Evolutionary conservation across 345 rosid genomes (phyloP).

Genomic region (Brassica cretica): DNA sequence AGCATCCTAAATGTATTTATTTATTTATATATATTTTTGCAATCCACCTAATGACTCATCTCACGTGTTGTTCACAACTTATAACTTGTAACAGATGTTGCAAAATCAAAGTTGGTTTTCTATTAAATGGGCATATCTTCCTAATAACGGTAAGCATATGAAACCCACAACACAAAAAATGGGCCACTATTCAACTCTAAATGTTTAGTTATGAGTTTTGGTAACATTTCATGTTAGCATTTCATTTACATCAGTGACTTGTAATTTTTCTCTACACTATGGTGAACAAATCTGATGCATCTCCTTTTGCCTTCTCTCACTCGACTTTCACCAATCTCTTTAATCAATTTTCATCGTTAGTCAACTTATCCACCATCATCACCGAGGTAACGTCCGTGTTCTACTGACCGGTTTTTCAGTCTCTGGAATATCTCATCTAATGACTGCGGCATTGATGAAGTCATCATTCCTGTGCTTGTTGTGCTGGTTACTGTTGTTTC

Average conservation of each 20-base stretch:
- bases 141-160: neutral
- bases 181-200: neutral
- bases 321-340: neutral
- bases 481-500: constrained; percentile 43
- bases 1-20: neutral
- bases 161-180: constrained; percentile 26
- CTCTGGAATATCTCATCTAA: constrained; percentile 89
- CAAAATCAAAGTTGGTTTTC: too few relatives aligned
- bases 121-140: too few relatives aligned
- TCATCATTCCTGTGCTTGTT: constrained; percentile 3
- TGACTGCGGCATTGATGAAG: constrained; percentile 52
- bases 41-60: neutral
- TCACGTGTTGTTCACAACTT: neutral
- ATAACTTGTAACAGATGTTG: too few relatives aligned
- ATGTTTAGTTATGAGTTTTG: neutral
- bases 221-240: constrained; percentile 26
- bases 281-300: constrained; percentile 13
- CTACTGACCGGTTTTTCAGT: constrained; percentile 64
- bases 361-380: constrained; percentile 23
- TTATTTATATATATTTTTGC: neutral
- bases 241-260: constrained; percentile 12
- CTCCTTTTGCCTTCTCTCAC: neutral
- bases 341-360: too few relatives aligned
- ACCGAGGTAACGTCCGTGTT: constrained; percentile 40
- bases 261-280: neutral